Evolutionary conservation across 805 yeast genomes (phyloP).

Genomic region (Hanseniaspora mollemarum): DNA sequence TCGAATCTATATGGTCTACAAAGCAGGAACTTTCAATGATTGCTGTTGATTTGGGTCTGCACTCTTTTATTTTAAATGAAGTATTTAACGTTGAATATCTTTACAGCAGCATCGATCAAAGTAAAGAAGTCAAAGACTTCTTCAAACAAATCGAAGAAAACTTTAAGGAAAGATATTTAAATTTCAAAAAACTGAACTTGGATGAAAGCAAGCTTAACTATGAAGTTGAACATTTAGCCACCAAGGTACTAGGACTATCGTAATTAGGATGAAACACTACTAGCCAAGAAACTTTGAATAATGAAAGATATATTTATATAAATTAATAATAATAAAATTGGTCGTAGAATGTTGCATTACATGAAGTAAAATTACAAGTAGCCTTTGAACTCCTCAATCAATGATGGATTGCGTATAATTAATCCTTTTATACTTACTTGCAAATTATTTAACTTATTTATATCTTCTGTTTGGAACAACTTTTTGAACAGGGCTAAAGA

Average conservation of each 20-base stretch:
- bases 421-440: not conserved
- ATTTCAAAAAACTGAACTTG: constrained; percentile 24
- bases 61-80: constrained; percentile 30
- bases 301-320: not conserved
- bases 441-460: not conserved
- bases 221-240: constrained; percentile 24
- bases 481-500: constrained; percentile 3
- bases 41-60: constrained; percentile 26
- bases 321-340: not conserved
- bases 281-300: not conserved
- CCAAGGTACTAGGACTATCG: constrained; percentile 18
- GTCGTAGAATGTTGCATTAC: not conserved
- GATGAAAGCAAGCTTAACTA: constrained; percentile 23
- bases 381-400: constrained; percentile 1
- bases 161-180: constrained; percentile 25
- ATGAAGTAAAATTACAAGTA: not conserved
- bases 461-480: not conserved
- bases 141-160: constrained; percentile 28
- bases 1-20: constrained; percentile 26
- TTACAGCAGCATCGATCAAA: constrained; percentile 19
- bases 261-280: not conserved
- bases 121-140: constrained; percentile 19
- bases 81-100: constrained; percentile 30
- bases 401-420: not conserved
- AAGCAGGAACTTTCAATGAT: constrained; percentile 24